Conservation (phyloP, 2,329 filamentous ascomycete species). For the Knufia fluminis region DNA sequence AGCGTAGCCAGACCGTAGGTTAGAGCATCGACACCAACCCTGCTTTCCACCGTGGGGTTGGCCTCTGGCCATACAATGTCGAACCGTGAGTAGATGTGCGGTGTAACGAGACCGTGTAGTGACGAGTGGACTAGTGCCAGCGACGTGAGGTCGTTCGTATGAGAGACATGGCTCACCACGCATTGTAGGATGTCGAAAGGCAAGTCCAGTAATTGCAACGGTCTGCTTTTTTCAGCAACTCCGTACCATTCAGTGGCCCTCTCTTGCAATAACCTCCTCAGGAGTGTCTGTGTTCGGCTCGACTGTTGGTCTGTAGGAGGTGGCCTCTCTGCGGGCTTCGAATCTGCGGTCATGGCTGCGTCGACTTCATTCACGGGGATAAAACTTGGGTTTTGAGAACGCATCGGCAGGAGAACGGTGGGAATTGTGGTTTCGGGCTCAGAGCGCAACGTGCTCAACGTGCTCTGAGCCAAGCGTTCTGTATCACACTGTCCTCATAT, state of each 20-base stretch:
- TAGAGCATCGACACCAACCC: slow-evolving; percentile 68
- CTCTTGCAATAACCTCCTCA: background rate
- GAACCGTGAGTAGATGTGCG: slow-evolving; percentile 74
- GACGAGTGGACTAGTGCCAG: slow-evolving; percentile 70
- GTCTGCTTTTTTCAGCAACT: slow-evolving; percentile 22
- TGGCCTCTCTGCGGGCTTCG: background rate
- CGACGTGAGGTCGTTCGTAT: slow-evolving; percentile 72
- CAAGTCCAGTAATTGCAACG: slow-evolving; percentile 61
- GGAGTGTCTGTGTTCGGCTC: background rate
- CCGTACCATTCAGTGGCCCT: slow-evolving; percentile 1
- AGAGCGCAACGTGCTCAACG: slow-evolving; percentile 2
- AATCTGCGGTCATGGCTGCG: background rate
- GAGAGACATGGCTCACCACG: slow-evolving; percentile 71
- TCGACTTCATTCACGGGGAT: background rate
- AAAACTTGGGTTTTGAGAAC: background rate
- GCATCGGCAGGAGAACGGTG: background rate
- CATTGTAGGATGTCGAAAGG: slow-evolving; percentile 69
- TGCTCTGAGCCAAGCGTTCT: background rate
- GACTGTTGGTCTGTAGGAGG: background rate
- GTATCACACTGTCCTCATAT: slow-evolving; percentile 1
- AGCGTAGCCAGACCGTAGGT: slow-evolving; percentile 74
- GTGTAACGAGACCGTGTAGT: slow-evolving; percentile 64
- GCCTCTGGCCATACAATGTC: slow-evolving; percentile 83
- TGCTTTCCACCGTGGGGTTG: slow-evolving; percentile 52
- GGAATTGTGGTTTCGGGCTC: background rate